A percentile compares a stretch with the other conserved stretches of the same genome.
Evolutionary conservation across 1,284 basidiomycete species (phyloP).

Genomic region (Naganishia sp.): DNA sequence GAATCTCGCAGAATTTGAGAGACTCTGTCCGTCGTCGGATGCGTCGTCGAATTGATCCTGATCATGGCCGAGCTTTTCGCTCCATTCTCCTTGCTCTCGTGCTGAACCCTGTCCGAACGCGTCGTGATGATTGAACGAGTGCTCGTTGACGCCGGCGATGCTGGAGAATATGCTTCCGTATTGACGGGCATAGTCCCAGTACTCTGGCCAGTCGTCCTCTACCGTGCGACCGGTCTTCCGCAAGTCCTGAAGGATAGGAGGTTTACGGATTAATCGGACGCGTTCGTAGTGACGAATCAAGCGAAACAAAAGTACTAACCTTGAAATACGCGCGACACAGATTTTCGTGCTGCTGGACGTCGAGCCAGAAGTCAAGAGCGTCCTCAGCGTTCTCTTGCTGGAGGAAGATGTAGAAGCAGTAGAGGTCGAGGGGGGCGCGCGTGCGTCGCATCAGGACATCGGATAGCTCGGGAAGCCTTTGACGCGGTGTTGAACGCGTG

Average conservation of each 20-base stretch:
- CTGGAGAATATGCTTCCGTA: conserved; percentile 68
- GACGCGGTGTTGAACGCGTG: conserved; percentile 34
- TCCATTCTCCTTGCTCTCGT: conserved; percentile 15
- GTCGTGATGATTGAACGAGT: not conserved
- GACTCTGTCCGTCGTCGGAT: conserved; percentile 10
- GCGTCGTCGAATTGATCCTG: conserved; percentile 7
- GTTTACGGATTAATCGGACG: not conserved
- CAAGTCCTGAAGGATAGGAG: conserved; percentile 62
- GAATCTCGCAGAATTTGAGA: conserved; percentile 6
- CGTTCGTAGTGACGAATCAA: not conserved
- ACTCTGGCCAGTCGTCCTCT: conserved; percentile 96
- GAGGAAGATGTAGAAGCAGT: conserved; percentile 90
- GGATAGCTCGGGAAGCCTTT: conserved; percentile 61
- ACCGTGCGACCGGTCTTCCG: conserved; percentile 88
- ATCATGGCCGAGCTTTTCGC: conserved; percentile 1
- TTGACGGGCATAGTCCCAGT: conserved; percentile 77
- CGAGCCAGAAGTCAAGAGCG: conserved; percentile 91
- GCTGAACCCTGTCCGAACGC: not conserved
- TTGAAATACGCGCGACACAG: conserved; percentile 98
- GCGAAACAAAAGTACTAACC: conserved; percentile 38
- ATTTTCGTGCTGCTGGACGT: conserved; percentile 98
- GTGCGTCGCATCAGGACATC: conserved; percentile 86
- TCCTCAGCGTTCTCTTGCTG: conserved; percentile 16
- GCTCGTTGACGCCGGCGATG: conserved; percentile 64
- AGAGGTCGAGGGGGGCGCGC: conserved; percentile 90